phyloP scores from a whole-genome alignment of 768 basidiomycete species.

The Pisolithus sp. region DNA sequence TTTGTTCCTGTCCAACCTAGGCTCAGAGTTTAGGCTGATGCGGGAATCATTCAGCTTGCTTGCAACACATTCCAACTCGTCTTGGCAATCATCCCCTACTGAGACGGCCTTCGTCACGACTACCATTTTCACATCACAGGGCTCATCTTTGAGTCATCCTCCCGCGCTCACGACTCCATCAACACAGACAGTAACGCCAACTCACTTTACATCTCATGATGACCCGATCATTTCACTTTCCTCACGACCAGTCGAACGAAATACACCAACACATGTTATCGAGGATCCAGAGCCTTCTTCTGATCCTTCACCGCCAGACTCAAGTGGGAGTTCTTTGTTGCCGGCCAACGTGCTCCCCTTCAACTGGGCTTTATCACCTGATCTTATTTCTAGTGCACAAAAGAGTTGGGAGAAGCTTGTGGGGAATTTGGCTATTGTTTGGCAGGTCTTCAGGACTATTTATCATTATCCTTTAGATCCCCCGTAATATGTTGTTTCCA shows the following conservation, averaged over 20 bases:
- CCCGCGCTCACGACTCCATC: slow-evolving; percentile 2
- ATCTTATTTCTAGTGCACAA: slow-evolving; percentile 20
- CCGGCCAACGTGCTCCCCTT: slow-evolving; percentile 15
- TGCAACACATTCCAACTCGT: slow-evolving; percentile 3
- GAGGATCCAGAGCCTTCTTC: slow-evolving; percentile 10
- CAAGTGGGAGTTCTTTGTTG: slow-evolving; percentile 16
- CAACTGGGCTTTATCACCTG: slow-evolving; percentile 25
- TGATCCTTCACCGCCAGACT: slow-evolving; percentile 6
- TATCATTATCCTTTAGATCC: slow-evolving; percentile 32
- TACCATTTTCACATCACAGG: slow-evolving; percentile 15
- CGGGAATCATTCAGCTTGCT: slow-evolving; percentile 20
- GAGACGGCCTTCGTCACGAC: slow-evolving; percentile 28
- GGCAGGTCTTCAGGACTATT: slow-evolving; percentile 25
- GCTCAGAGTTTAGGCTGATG: slow-evolving; percentile 21
- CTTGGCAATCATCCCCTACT: slow-evolving; percentile 4
- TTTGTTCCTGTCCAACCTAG: slow-evolving; percentile 19
- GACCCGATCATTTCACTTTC: slow-evolving; percentile 1
- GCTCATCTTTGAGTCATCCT: not conserved
- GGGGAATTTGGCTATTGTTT: slow-evolving; percentile 21
- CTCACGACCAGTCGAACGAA: slow-evolving; percentile 7
- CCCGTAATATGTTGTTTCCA: slow-evolving; percentile 13
- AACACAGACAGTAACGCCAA: slow-evolving; percentile 6
- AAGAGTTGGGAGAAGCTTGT: slow-evolving; percentile 21
- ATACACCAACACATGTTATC: slow-evolving; percentile 1
- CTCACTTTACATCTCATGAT: slow-evolving; percentile 4